Conservation (phyloP, 1,284 basidiomycete species). For the Sporisorium scitamineum region DNA sequence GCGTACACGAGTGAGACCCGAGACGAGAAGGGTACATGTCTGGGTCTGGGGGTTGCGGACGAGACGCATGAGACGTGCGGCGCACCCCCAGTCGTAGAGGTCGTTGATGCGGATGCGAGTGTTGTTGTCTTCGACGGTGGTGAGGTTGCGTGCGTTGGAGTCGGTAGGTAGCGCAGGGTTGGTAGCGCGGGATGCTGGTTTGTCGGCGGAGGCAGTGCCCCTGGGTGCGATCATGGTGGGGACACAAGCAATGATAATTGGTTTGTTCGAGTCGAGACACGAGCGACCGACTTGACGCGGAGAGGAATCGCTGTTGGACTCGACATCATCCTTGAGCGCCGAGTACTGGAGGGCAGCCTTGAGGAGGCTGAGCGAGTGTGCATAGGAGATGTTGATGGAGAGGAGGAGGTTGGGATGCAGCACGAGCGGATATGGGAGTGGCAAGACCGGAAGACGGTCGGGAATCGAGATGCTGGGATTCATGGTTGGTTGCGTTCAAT, state of each 20-base stretch:
- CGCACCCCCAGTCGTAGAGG: constrained; percentile 64
- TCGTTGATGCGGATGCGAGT: constrained; percentile 53
- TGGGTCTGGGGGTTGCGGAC: constrained; percentile 63
- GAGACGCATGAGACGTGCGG: constrained; percentile 64
- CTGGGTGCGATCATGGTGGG: constrained; percentile 54
- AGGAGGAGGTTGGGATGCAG: constrained; percentile 67
- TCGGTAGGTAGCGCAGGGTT: constrained; percentile 43
- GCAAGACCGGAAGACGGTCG: constrained; percentile 60
- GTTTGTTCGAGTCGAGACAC: constrained; percentile 41
- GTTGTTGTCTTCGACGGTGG: constrained; percentile 39
- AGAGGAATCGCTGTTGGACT: constrained; percentile 36
- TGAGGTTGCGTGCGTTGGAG: constrained; percentile 30
- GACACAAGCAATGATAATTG: constrained; percentile 63
- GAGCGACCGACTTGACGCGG: constrained; percentile 26
- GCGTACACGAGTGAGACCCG: constrained; percentile 61
- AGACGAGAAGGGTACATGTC: constrained; percentile 64
- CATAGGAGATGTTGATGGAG: constrained; percentile 63
- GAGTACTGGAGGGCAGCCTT: constrained; percentile 63
- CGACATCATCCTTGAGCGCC: constrained; percentile 31
- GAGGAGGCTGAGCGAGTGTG: constrained; percentile 65
- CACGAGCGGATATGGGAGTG: constrained; percentile 65
- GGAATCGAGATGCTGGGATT: constrained; percentile 57
- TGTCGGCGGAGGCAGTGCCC: constrained; percentile 49
- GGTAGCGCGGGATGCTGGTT: constrained; percentile 39
- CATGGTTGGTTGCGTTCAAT: constrained; percentile 16